Evolutionary conservation across 2,329 filamentous ascomycete species (phyloP).

Genomic region (Beauveria bassiana): DNA sequence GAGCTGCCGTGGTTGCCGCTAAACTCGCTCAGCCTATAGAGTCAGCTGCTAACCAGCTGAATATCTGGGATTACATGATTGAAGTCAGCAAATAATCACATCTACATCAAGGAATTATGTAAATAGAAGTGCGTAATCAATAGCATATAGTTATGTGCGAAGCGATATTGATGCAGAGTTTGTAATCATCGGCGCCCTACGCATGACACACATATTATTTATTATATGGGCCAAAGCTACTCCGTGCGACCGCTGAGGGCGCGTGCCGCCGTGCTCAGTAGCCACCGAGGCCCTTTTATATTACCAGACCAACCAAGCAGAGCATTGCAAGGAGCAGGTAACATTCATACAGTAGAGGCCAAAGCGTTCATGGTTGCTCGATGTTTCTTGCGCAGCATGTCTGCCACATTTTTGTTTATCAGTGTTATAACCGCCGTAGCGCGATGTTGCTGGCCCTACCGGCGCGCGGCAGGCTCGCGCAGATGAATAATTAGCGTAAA

Average conservation of each 20-base stretch:
- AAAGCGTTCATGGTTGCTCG: too few species aligned
- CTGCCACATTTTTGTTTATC: too few species aligned
- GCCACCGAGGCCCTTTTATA: background rate
- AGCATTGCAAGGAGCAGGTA: background rate
- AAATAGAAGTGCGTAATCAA: background rate
- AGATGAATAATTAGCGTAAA: too few species aligned
- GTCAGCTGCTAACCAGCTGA: background rate
- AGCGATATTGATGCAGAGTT: background rate
- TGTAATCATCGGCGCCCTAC: background rate
- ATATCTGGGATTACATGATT: background rate
- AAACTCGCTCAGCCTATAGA: background rate
- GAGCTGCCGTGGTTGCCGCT: background rate
- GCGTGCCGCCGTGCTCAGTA: background rate
- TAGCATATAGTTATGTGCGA: background rate
- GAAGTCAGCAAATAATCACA: background rate
- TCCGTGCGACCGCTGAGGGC: background rate
- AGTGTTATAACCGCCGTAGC: too few species aligned
- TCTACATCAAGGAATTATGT: background rate
- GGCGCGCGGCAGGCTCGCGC: too few species aligned
- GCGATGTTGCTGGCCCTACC: too few species aligned
- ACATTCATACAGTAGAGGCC: too few species aligned
- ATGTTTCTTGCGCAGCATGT: too few species aligned
- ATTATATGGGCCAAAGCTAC: background rate
- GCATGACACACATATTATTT: background rate
- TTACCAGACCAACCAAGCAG: background rate